phyloP scores from a whole-genome alignment of 768 basidiomycete genomes.

The Russula foetens region DNA sequence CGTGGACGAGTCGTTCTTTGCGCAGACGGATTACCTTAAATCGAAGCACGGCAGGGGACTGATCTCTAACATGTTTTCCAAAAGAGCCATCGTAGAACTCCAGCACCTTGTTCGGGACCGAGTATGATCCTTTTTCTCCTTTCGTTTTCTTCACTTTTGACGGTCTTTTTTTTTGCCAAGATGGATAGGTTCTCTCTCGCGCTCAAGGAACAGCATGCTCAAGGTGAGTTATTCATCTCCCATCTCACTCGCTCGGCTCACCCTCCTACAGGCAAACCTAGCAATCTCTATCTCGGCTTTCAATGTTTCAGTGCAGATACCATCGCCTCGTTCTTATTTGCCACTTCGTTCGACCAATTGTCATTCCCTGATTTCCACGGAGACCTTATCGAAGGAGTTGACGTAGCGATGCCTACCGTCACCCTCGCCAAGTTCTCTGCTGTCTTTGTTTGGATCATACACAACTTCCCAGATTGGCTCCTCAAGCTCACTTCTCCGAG shows the following conservation, averaged over 20 bases:
- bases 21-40: constrained; percentile 28
- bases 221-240: background rate
- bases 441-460: background rate
- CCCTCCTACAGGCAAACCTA: constrained; percentile 18
- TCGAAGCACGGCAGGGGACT: constrained; percentile 29
- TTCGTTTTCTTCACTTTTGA: background rate
- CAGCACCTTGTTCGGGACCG: constrained; percentile 29
- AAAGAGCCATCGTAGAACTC: constrained; percentile 30
- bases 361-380: constrained; percentile 29
- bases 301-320: constrained; percentile 37
- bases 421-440: constrained; percentile 5
- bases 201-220: constrained; percentile 4
- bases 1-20: constrained; percentile 30
- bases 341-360: constrained; percentile 28
- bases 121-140: constrained; percentile 17
- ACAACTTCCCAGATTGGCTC: background rate
- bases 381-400: constrained; percentile 29
- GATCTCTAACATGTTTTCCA: constrained; percentile 33
- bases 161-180: constrained; percentile 23
- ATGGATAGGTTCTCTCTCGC: constrained; percentile 26
- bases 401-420: constrained; percentile 25
- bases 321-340: constrained; percentile 37
- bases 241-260: background rate
- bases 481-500: background rate
- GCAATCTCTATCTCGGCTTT: constrained; percentile 35